Evolutionary conservation across 257 asterid species (phyloP), one percentile per base, ranked within the genome.

Genomic region (Capsicum baccatum): DNA sequence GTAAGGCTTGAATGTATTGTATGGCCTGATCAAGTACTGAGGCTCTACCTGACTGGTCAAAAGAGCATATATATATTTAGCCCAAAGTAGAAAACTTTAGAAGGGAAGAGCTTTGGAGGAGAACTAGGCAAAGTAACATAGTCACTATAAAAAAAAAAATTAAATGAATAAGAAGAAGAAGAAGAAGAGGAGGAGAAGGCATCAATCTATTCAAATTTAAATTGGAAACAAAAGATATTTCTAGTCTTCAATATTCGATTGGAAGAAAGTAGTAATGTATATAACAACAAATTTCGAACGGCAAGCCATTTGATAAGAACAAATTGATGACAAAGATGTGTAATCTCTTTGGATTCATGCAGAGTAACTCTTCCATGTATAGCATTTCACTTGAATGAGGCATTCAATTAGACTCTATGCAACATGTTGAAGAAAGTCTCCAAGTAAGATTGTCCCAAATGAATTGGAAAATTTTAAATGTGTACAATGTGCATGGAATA

Each of bases 381-480:
- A 48, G 8, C 10, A 8, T 48, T 48, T 0, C 8, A 3, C 10
- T 48, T 10, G 8, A 8, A 48, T 48, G 10, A 48, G 17, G 59
- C 17, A 55, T 55, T 55, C 7, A 16, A 58, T 17, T 6, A 15
- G 19, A 52, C 19, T 5, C 62, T 15, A 57, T 57, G 19, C 62
- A 5, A 15, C 19, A 15, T 44, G 48, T 44, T 44, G 48, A 44
- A 44, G 48, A 15, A 57, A 15, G 62, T 57, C 2, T 5, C 16
- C 74, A 35, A 68, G 0, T 0, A 12, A 37, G 6, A 0, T 37
- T 3, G 76, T 8, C 1, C 37, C 1, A 0, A 68, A 37, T 3
- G 13, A 37, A 68, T 68, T 3, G 50, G 5, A 35, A 44, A 14
- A 14, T 13, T 4, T 35, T 37, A 35, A 67, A 67, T 9, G 3